Evolutionary conservation across 2,329 filamentous ascomycete genomes (phyloP), one percentile per base, ranked within the genome.

Genomic region (Arthroderma sp.): DNA sequence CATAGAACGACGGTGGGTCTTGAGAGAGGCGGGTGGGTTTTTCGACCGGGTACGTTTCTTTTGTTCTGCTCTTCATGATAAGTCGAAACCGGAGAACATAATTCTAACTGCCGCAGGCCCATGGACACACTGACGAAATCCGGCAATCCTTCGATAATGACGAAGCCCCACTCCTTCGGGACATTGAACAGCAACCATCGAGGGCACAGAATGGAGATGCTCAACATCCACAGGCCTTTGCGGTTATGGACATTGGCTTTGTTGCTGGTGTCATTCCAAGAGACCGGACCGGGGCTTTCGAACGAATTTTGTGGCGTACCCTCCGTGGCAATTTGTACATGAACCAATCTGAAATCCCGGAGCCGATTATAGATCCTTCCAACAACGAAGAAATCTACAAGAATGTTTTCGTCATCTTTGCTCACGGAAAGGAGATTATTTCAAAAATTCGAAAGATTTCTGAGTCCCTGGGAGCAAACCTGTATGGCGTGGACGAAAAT

Each of bases 321-420:
- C 78, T 98, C 36, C 86, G 91, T 64, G 91, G 91, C 58, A 98
- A 98, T 66, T 71, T 98, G 51, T 98, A 96, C 74, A 98, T 98
- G 91, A 98, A 98, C 68, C 93, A 98, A 71, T 89, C 89, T 36
- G 91, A 98, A 72, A 98, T 98, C 50, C 82, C 87, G 5, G 89
- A 98, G 63, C 80, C 86, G 33, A 82, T 98, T 55, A 74, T 94
- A 62, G 86, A 98, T 64, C 89, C 91, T 10, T 76, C 83, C 60
- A 94, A 79, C 69, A 95, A 96, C 63, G 89, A 96, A 68, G 74
- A 85, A 52, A 75, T 93, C 56, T 80, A 83, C 71, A 98, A 98
- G 79, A 98, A 95, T 56, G 91, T 98, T 45, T 98, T 98, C 59
- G 89, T 98, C 59, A 98, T 98, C 65, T 98, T 98, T 57, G 91